Evolutionary conservation across 768 basidiomycete genomes (phyloP), one percentile per base, ranked within the genome.

Genomic region (Agaricus bisporus): DNA sequence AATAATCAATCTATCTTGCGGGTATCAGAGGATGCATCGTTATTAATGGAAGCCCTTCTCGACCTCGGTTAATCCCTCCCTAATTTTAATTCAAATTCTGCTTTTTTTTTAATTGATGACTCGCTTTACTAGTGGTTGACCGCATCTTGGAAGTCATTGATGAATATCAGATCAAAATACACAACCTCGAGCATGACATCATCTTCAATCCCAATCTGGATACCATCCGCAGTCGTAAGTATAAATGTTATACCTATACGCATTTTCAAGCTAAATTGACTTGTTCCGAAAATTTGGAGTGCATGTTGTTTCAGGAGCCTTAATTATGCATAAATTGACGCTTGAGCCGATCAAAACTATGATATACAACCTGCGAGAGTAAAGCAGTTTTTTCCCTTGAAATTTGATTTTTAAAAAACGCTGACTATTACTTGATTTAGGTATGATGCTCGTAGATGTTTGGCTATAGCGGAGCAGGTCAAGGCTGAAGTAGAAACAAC

Each of bases 261-360:
- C 36, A 17, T 48, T 18, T 11, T 32, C 32, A 25, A 37, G 45
- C 37, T 46, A 43, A 14, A n/a, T 25, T 7, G 39, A 50, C 29
- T 51, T 14, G n/a, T 29, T 32, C 28, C 20, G 44, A 39, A 41
- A 47, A 22, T 22, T 22, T 45, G 11, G 32, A 85, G 85, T 88
- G 49, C 86, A 89, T 62, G 83, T 89, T 50, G 70, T 88, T 11
- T 84, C 83, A 29, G 85, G 85, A 11, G 85, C 89, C 60, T 72
- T 88, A 9, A 82, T 82, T 48, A 68, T 86, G 56, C 83, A 84
- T 64, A 88, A 85, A 61, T 77, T 85, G 15, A 86, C 86, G 3
- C 73, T 87, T 4, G 80, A 83, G 26, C 85, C 86, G 0, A 76
- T 88, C 63, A 83, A 82, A 63, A 77, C 80, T 2, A 70, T 88